Percentiles rank a stretch among this genome's conserved stretches.
phyloP scores from a whole-genome alignment of 139 green algal genomes.

The Cymbomonas tetramitiformis region DNA sequence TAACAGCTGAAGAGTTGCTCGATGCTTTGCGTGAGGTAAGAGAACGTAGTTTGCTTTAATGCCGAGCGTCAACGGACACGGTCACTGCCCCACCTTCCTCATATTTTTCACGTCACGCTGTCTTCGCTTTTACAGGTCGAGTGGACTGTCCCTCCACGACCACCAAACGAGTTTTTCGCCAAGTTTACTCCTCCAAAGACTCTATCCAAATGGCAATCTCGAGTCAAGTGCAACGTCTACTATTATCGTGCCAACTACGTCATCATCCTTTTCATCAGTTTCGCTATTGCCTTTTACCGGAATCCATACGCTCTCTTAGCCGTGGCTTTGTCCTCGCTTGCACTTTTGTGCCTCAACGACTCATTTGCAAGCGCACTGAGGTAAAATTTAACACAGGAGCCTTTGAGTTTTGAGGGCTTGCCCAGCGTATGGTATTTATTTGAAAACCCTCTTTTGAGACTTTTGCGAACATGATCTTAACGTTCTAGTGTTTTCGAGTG shows the following conservation, averaged over 20 bases:
- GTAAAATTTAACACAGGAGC: too few relatives aligned
- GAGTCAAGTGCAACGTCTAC: constrained; percentile 24
- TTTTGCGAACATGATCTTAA: too few relatives aligned
- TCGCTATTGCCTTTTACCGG: constrained; percentile 3
- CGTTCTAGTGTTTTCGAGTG: too few relatives aligned
- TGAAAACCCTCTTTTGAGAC: too few relatives aligned
- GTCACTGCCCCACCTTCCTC: too few relatives aligned
- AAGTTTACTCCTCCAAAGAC: constrained; percentile 13
- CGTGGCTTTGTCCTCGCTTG: not conserved
- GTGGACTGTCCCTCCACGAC: constrained; percentile 7
- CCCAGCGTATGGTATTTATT: too few relatives aligned
- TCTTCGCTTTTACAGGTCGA: constrained; percentile 6
- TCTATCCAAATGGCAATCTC: not conserved
- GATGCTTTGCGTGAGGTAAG: too few relatives aligned
- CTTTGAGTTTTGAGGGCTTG: too few relatives aligned
- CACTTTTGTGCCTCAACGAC: constrained; percentile 14
- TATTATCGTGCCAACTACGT: constrained; percentile 23
- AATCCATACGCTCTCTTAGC: constrained; percentile 16
- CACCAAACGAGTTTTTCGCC: constrained; percentile 17
- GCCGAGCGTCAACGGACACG: too few relatives aligned
- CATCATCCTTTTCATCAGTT: constrained; percentile 2
- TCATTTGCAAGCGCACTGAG: constrained; percentile 4
- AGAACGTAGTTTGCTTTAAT: too few relatives aligned
- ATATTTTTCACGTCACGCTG: too few relatives aligned
- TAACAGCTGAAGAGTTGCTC: too few relatives aligned